Evolutionary conservation across 495 filamentous ascomycete species (phyloP), one percentile per base, ranked within the genome.

Genomic region (Podospora comata): DNA sequence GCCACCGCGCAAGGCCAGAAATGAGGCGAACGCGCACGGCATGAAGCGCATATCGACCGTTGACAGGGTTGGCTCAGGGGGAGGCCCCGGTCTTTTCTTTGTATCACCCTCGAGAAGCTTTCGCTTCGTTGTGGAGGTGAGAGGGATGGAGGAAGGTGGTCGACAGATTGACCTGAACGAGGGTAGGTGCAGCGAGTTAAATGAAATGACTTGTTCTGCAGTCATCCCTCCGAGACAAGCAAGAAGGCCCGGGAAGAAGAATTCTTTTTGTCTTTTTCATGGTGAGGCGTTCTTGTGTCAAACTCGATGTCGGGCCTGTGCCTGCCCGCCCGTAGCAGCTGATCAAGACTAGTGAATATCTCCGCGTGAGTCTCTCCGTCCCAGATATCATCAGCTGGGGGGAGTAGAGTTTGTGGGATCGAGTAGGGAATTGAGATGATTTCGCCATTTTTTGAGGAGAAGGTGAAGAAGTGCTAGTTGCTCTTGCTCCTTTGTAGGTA

Each of bases 171-270:
- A 9, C 30, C 30, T 61, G 16, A 18, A 61, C 30, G 26, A 26
- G 59, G 59, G 59, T 61, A 32, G 59, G 32, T 61, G 59, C 59
- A 61, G 59, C 23, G 16, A 61, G 30, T 61, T 32, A 32, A 28
- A 28, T 18, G 59, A 61, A 18, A 18, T 26, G 0, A 48, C 39
- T 48, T 48, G 39, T 1, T 48, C 1, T 18, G 39, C 39, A 11
- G 39, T 11, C 13, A 48, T 48, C 39, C 39, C 39, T 48, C 13
- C 13, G 23, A 61, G n/a, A 30, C 16, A 61, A 32, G 30, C 26
- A 13, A 30, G 6, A 18, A 61, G 13, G 19, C 16, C 18, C 59
- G 26, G 59, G 23, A 61, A 61, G 26, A 60, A 60, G 58, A 23
- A 23, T 23, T 23, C 23, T 23, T 23, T 23, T 23, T 30, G 23